Conservation (phyloP, 2,329 filamentous ascomycete genomes). For the Fusarium camptoceras region DNA sequence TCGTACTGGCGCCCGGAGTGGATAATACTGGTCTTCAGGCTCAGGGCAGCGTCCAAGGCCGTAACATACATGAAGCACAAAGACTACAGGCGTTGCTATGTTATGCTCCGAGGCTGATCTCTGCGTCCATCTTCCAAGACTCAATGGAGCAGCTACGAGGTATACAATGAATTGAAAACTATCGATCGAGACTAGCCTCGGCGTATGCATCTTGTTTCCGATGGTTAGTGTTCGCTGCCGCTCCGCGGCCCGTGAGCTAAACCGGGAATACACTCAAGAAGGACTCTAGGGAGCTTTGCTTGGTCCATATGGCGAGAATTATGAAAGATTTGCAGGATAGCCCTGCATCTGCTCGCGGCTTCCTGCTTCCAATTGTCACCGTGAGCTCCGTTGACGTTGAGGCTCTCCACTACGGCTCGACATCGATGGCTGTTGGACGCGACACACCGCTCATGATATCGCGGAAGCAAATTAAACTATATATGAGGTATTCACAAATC, state of each 20-base stretch:
- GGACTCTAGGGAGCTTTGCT: conserved; percentile 40
- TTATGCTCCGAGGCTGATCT: conserved; percentile 20
- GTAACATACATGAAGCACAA: conserved; percentile 26
- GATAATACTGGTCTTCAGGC: conserved; percentile 34
- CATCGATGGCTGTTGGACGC: conserved; percentile 17
- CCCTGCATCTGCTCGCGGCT: conserved; percentile 47
- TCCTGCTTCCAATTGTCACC: conserved; percentile 46
- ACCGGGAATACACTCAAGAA: conserved; percentile 37
- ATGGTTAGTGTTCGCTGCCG: conserved; percentile 32
- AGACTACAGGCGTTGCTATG: conserved; percentile 33
- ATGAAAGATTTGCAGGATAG: conserved; percentile 37
- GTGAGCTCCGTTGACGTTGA: conserved; percentile 31
- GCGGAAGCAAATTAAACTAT: conserved; percentile 22
- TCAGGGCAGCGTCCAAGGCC: conserved; percentile 39
- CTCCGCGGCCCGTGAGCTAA: conserved; percentile 36
- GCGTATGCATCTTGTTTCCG: conserved; percentile 25
- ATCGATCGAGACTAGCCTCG: conserved; percentile 30
- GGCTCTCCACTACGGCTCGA: conserved; percentile 29
- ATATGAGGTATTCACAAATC: conserved; percentile 30
- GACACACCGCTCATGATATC: conserved; percentile 33
- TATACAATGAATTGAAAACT: conserved; percentile 13
- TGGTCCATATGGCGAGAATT: conserved; percentile 47
- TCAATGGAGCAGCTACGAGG: conserved; percentile 3
- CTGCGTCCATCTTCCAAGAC: conserved; percentile 23
- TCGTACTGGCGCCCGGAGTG: conserved; percentile 32